phyloP scores from a whole-genome alignment of 495 filamentous ascomycete genomes.

The Hypoxylon fragiforme region DNA sequence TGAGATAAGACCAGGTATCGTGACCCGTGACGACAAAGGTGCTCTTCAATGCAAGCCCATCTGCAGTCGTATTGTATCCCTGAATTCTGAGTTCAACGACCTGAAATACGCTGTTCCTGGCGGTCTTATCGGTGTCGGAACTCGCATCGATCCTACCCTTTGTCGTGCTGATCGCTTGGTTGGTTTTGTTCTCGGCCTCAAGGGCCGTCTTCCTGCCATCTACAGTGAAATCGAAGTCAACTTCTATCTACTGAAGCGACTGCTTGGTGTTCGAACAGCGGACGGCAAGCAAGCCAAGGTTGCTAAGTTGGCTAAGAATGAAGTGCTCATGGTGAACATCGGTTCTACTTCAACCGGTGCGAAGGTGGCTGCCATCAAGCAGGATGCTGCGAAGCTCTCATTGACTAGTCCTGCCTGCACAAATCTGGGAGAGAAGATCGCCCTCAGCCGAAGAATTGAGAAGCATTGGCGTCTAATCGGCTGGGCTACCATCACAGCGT shows the following conservation, averaged over 20 bases:
- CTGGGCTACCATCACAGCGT: conserved; percentile 83
- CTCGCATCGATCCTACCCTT: conserved; percentile 92
- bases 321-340: conserved; percentile 99
- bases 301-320: conserved; percentile 93
- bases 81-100: conserved; percentile 97
- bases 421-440: conserved; percentile 79
- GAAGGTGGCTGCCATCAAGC: conserved; percentile 94
- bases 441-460: conserved; percentile 91
- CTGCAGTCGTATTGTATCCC: conserved; percentile 88
- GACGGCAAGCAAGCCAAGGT: conserved; percentile 99
- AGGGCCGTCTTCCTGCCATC: conserved; percentile 87
- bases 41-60: conserved; percentile 95
- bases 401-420: conserved; percentile 39
- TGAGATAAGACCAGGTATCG: conserved; percentile 95
- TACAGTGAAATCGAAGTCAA: conserved; percentile 98
- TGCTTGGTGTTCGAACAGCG: conserved; percentile 95
- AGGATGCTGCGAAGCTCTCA: conserved; percentile 89
- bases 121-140: conserved; percentile 96
- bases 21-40: conserved; percentile 89
- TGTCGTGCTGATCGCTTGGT: conserved; percentile 98
- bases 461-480: conserved; percentile 99
- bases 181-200: conserved; percentile 94
- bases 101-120: conserved; percentile 96
- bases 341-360: conserved; percentile 93
- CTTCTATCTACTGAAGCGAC: conserved; percentile 92